A percentile compares a stretch with the other conserved stretches of the same genome.
These are phyloP conservation scores for Acanthamoeba divionensis DNA, from an alignment of 208 protist species.

Conservation along the genomic window DNA sequence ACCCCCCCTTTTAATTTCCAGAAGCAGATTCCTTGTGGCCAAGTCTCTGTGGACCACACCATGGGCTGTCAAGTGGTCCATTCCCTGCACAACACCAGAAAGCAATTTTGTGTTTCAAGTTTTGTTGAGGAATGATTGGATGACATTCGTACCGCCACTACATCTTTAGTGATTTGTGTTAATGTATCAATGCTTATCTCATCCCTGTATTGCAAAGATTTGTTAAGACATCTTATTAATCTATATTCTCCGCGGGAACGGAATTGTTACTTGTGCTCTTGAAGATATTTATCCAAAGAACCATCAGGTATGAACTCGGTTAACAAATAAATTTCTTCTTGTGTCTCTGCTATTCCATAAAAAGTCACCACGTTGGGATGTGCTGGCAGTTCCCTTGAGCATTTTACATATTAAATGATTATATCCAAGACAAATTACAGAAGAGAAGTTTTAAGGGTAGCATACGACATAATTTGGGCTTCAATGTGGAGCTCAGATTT, in stretches of 20 bases:
- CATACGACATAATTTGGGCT: slow-evolving; percentile 52
- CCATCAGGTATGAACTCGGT: slow-evolving; percentile 50
- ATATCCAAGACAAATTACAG: neutral
- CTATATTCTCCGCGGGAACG: no score
- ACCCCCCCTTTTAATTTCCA: slow-evolving; percentile 5
- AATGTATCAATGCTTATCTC: neutral
- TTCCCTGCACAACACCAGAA: no score
- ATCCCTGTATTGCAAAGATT: no score
- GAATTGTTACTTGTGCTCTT: slow-evolving; percentile 7
- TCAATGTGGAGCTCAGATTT: neutral
- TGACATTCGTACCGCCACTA: no score
- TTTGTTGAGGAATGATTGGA: no score
- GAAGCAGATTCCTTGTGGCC: slow-evolving; percentile 29
- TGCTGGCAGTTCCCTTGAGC: neutral
- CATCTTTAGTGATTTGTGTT: slow-evolving; percentile 35
- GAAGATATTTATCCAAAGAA: slow-evolving; percentile 25
- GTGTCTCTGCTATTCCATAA: slow-evolving; percentile 7
- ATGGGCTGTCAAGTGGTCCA: slow-evolving; percentile 19
- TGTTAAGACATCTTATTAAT: no score
- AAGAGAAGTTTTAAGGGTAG: neutral
- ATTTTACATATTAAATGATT: neutral
- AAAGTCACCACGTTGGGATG: slow-evolving; percentile 53
- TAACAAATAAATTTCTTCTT: neutral
- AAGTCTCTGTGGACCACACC: slow-evolving; percentile 9
- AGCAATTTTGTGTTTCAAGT: no score